Evolutionary conservation across 495 filamentous ascomycete species (phyloP), one percentile per base, ranked within the genome.

Genomic region (Neurospora sp.): DNA sequence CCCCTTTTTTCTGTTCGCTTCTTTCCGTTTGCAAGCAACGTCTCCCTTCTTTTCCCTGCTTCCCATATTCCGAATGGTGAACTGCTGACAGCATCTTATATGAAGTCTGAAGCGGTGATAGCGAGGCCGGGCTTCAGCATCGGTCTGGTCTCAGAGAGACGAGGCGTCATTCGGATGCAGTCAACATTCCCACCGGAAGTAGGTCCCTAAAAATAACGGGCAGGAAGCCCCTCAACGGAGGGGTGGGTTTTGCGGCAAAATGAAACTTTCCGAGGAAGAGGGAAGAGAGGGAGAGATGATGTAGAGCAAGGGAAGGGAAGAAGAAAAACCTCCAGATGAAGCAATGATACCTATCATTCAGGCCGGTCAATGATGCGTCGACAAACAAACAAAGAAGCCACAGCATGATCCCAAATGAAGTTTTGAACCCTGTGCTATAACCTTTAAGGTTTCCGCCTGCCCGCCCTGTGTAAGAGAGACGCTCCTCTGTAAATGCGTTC

Each of bases 401-500:
- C 66, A 40, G 69, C 59, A 42, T 39, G 42, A 72, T 39, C 42
- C 54, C 71, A 39, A 38, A 69, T 70, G 19, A 73, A 39, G 70
- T 39, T 66, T 19, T 66, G 54, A 66, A 34, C 54, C 54, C 54
- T 66, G 54, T 69, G 48, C 48, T 71, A 48, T 69, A 69, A 34
- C 11, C 72, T 70, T 69, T 54, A 34, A 69, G 72, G 45, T 75
- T 36, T 24, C 40, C 59, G 72, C 69, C 71, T 69, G 48, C 72
- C 69, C 48, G 48, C 48, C 72, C 31, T 71, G 24, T 69, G 34
- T 34, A 66, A 66, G 54, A 73, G 66, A 73, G 40, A 73, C 72
- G 74, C 74, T 75, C 74, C 72, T 75, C 69, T 75, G 71, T 75
- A 75, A 75, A 73, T 73, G 74, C 72, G 40, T 75, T 69, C 73